phyloP scores from a whole-genome alignment of 768 basidiomycete genomes.

The Piloderma croceum region DNA sequence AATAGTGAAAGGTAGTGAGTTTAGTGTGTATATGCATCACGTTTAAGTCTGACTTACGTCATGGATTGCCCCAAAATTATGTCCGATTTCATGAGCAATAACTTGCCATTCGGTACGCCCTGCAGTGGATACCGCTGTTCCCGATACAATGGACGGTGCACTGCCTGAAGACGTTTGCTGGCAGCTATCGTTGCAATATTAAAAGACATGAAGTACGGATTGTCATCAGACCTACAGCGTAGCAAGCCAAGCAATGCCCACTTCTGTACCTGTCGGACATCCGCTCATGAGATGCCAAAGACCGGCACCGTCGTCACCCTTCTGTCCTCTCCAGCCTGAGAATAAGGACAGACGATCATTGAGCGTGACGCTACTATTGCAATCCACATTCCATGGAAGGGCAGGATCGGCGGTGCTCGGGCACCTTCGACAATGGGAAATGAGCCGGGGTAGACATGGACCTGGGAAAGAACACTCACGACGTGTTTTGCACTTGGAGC shows the following conservation, averaged over 20 bases:
- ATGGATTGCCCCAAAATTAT: slow-evolving; percentile 89
- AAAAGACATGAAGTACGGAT: slow-evolving; percentile 1
- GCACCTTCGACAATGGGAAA: slow-evolving; percentile 39
- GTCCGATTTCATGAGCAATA: slow-evolving; percentile 76
- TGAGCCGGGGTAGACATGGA: slow-evolving; percentile 3
- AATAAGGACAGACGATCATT: slow-evolving; percentile 73
- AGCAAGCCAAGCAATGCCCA: slow-evolving; percentile 85
- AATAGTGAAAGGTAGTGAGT: background rate
- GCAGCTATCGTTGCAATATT: slow-evolving; percentile 35
- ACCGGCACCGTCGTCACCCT: slow-evolving; percentile 68
- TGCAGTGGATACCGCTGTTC: slow-evolving; percentile 76
- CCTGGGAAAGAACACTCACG: slow-evolving; percentile 26
- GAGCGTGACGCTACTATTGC: slow-evolving; percentile 46
- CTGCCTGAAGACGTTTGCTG: slow-evolving; percentile 45
- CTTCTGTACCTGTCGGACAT: slow-evolving; percentile 74
- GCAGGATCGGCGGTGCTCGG: slow-evolving; percentile 47
- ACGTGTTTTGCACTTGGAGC: slow-evolving; percentile 61
- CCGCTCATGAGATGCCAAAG: slow-evolving; percentile 89
- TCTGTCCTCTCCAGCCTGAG: slow-evolving; percentile 74
- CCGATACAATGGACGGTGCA: slow-evolving; percentile 54
- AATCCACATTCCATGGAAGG: slow-evolving; percentile 73
- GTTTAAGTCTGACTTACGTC: slow-evolving; percentile 40
- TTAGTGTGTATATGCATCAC: slow-evolving; percentile 1
- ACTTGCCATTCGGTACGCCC: slow-evolving; percentile 80
- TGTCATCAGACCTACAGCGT: slow-evolving; percentile 48